Base-by-base conservation (phyloP, 305 asterid genomes). In the Fraxinus albicans region DNA sequence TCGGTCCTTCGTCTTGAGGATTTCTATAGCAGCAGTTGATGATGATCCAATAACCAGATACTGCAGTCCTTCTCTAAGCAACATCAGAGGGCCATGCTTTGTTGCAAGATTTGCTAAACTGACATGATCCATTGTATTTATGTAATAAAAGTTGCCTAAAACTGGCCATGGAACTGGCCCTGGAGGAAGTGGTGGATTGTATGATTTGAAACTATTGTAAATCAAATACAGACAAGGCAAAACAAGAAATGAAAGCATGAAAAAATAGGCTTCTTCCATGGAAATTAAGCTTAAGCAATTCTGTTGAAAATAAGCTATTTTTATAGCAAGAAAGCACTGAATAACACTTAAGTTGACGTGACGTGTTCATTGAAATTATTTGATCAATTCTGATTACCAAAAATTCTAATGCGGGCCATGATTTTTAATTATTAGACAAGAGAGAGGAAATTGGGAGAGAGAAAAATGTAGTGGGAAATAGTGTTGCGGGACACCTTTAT, bases 161-260 rank as follows among this genome's bases (percentile, higher is more conserved):
- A 90, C 13, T 8, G 91, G 91, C 89, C 87, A 88, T 77, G 89
- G 84, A 77, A 77, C 74, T 77, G 93, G 93, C 6, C 89, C 89
- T 38, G 90, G 89, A 38, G 93, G 91, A 81, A 88, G 86, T 2
- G 77, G 87, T 10, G 84, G 73, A 2, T 21, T 17, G 13, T 55
- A 7, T 19, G 87, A 31, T 27, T 63, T 80, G 15, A 79, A 15
- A 36, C 69, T 19, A 36, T 84, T 84, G 81, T 33, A 38, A 15
- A 79, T 74, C 82, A 58, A 63, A 6, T 42, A 75, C 8, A 80
- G 33, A 0, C 79, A 31, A 63, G 83, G 69, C 9, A 67, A 75
- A 4, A 82, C 17, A 29, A 84, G 83, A 58, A 65, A 27, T 2
- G 40, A 27, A 23, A 74, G 55, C 7, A 72, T 10, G 47, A 47